Evolutionary conservation across 2,329 filamentous ascomycete species (phyloP), one percentile per base, ranked within the genome.

Genomic region (Cladorrhinum sp.): DNA sequence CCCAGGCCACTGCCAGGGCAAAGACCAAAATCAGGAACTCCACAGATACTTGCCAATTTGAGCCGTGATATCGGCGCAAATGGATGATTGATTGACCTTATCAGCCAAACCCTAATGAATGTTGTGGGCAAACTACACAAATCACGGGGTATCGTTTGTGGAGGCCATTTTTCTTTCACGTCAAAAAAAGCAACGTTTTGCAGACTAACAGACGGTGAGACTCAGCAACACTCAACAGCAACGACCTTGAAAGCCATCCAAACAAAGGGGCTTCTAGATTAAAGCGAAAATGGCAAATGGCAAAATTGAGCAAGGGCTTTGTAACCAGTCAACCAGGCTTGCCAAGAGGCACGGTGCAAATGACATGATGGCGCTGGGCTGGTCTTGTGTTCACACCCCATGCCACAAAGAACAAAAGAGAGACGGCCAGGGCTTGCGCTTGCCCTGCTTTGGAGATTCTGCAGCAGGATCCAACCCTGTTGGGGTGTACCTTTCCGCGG

Each of bases 321-420:
- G 50, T 50, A 55, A 41, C 58, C 61, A 64, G 60, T 63, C 41
- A 53, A 32, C 53, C 41, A 8, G 48, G 52, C 20, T 50, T 23
- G 56, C 48, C 29, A 45, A 29, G 57, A 38, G 49, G 57, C 63
- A 62, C 59, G 22, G 61, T 60, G 59, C 57, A 41, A 61, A 49
- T 58, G 62, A 58, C 36, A 53, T 10, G 24, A 29, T 29, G 55
- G 55, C 50, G 32, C 50, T 52, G 54, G 22, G 53, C 48, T 16
- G 9, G 23, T 13, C 25, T 32, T 24, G 25, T 50, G 36, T 29
- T 57, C 49, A 41, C 25, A 12, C 49, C 27, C 50, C 24, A 45
- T 22, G 41, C 41, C 41, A 45, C 18, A 45, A 45, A 45, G 41
- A 45, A 45, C 8, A 20, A 45, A 45, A 18, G 16, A 36, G 12